phyloP scores from a whole-genome alignment of 805 yeast species.

The Blastobotrys peoriensis region DNA sequence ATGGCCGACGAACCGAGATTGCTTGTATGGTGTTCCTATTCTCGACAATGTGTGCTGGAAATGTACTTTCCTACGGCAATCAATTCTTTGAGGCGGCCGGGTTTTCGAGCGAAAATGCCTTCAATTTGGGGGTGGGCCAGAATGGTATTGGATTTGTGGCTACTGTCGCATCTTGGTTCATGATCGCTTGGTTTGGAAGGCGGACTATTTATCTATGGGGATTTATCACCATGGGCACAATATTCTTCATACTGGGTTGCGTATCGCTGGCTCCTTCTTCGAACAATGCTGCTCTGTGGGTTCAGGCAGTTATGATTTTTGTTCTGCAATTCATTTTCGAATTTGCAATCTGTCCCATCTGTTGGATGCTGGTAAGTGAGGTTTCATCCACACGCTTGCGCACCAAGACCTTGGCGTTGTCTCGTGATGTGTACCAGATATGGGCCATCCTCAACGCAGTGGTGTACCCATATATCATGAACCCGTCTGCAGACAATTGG shows the following conservation, averaged over 20 bases:
- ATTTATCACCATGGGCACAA: conserved; percentile 29
- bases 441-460: conserved; percentile 17
- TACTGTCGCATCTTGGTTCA: conserved; percentile 26
- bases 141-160: conserved; percentile 44
- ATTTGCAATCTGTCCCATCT: conserved; percentile 39
- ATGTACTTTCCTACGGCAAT: conserved; percentile 32
- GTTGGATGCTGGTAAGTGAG: conserved; percentile 38
- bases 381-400: conserved; percentile 38
- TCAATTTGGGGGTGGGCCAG: conserved; percentile 38
- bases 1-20: conserved; percentile 46
- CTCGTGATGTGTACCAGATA: conserved; percentile 30
- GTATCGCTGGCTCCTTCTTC: conserved; percentile 29
- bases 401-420: conserved; percentile 37
- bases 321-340: conserved; percentile 42
- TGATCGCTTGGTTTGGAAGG: conserved; percentile 20
- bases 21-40: conserved; percentile 31
- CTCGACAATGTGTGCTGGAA: conserved; percentile 3
- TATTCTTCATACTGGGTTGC: conserved; percentile 41
- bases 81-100: conserved; percentile 46
- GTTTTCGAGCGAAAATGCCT: conserved; percentile 25
- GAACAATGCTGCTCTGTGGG: conserved; percentile 21
- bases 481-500: conserved; percentile 41
- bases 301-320: conserved; percentile 41
- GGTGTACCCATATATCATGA: conserved; percentile 42
- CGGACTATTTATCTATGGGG: conserved; percentile 29